Conservation (phyloP, 371 early-diverging fungal species). For the Antonospora locustae region DNA sequence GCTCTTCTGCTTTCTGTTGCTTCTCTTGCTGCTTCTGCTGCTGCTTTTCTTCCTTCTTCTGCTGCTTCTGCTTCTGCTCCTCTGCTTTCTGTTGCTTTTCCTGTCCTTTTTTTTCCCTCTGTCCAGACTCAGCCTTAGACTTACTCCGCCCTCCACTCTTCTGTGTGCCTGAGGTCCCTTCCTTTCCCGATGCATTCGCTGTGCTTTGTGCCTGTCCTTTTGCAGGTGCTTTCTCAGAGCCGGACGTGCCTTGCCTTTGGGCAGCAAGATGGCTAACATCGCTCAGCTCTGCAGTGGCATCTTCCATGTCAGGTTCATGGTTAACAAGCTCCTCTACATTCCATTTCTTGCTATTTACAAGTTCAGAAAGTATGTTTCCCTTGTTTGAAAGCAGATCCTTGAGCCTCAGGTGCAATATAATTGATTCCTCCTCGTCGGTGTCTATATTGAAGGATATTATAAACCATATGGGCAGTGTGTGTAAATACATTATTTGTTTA, state of each 20-base stretch:
- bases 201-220: background rate
- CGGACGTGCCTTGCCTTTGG: background rate
- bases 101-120: conserved; percentile 10
- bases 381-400: too few relatives aligned
- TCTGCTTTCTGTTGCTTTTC: background rate
- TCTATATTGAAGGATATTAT: too few relatives aligned
- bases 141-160: too few relatives aligned
- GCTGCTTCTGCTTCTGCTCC: conserved; percentile 3
- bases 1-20: conserved; percentile 3
- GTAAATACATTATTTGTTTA: too few relatives aligned
- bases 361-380: too few relatives aligned
- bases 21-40: conserved; percentile 5
- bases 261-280: background rate
- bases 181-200: conserved; percentile 5
- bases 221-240: conserved; percentile 9
- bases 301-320: background rate
- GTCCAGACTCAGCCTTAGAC: too few relatives aligned
- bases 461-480: too few relatives aligned
- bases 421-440: too few relatives aligned
- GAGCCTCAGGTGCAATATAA: too few relatives aligned
- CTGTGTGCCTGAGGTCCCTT: conserved; percentile 1
- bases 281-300: background rate
- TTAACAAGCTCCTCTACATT: background rate
- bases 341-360: too few relatives aligned
- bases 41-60: conserved; percentile 9